A percentile compares a stretch with the other conserved stretches of the same genome.
phyloP scores from a whole-genome alignment of 306 rosid genomes.

The Sechiopsis laciniata region DNA sequence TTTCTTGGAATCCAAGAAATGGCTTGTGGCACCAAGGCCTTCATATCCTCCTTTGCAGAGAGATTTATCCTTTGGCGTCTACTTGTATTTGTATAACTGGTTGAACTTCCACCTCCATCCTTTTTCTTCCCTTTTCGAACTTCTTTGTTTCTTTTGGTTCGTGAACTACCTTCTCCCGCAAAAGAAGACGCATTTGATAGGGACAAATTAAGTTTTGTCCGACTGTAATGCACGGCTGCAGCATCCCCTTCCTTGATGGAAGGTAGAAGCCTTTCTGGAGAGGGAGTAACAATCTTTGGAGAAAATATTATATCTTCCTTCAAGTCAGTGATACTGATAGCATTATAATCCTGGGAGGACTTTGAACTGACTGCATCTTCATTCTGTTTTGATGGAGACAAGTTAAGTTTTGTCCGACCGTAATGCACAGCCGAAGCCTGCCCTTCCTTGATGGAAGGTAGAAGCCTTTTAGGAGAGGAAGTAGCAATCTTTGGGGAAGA shows the following conservation, averaged over 20 bases:
- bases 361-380: slow-evolving; percentile 10
- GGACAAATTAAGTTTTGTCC: slow-evolving; percentile 1
- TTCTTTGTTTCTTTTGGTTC: slow-evolving; percentile 26
- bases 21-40: slow-evolving; percentile 11
- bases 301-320: slow-evolving; percentile 19
- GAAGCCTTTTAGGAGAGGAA: slow-evolving; percentile 31
- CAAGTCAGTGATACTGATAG: slow-evolving; percentile 3
- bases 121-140: slow-evolving; percentile 20
- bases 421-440: slow-evolving; percentile 32
- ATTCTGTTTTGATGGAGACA: slow-evolving; percentile 16
- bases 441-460: slow-evolving; percentile 31
- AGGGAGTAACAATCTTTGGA: slow-evolving; percentile 6
- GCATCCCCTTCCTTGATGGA: slow-evolving; percentile 35
- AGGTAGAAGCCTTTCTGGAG: slow-evolving; percentile 31
- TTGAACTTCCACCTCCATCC: slow-evolving; percentile 9
- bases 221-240: slow-evolving; percentile 29
- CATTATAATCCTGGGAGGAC: slow-evolving; percentile 26
- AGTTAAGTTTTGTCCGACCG: slow-evolving; percentile 3
- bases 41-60: neutral
- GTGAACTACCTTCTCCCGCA: slow-evolving; percentile 19
- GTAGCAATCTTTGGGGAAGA: slow-evolving; percentile 25
- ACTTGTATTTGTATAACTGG: slow-evolving; percentile 14
- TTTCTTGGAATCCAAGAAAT: neutral
- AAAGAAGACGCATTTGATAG: slow-evolving; percentile 25
- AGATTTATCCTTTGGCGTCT: neutral